Evolutionary conservation across 768 basidiomycete genomes (phyloP).

Genomic region (Kwoniella botswanensis): DNA sequence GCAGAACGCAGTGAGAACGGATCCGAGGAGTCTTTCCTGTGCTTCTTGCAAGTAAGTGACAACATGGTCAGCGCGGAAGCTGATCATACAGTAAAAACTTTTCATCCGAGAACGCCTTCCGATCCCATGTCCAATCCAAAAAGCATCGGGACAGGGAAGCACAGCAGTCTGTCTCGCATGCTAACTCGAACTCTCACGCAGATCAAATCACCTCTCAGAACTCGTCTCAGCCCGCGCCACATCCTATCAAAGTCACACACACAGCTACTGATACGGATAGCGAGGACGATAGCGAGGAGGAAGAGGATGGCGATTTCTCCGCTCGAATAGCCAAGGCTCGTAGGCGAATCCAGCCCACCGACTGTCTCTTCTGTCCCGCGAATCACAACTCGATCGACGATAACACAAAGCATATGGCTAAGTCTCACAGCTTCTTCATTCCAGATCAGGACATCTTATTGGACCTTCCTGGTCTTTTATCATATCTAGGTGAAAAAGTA

Average conservation of each 20-base stretch:
- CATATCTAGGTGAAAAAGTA: slow-evolving; percentile 89
- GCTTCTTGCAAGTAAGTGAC: slow-evolving; percentile 77
- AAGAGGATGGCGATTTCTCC: slow-evolving; percentile 39
- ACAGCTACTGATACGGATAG: background rate
- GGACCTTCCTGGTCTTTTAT: slow-evolving; percentile 78
- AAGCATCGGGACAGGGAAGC: slow-evolving; percentile 82
- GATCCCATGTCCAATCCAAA: slow-evolving; percentile 83
- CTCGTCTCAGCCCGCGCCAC: background rate
- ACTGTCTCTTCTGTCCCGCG: slow-evolving; percentile 85
- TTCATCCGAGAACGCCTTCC: slow-evolving; percentile 84
- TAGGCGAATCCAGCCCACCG: slow-evolving; percentile 64
- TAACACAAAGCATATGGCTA: slow-evolving; percentile 86
- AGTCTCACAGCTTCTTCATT: slow-evolving; percentile 88
- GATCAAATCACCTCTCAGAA: background rate
- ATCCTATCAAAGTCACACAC: background rate
- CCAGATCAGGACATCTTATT: slow-evolving; percentile 90
- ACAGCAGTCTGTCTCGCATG: slow-evolving; percentile 39
- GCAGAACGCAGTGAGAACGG: slow-evolving; percentile 73
- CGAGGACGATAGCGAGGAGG: slow-evolving; percentile 22
- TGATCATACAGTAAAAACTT: slow-evolving; percentile 74
- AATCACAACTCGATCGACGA: slow-evolving; percentile 65
- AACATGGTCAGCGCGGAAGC: background rate
- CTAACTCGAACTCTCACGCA: background rate
- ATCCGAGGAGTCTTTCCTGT: slow-evolving; percentile 68
- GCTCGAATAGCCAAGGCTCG: slow-evolving; percentile 51